These are phyloP conservation scores for Aphanomyces euteiches DNA, from an alignment of 352 stramenopile species.

Conservation along the genomic window DNA sequence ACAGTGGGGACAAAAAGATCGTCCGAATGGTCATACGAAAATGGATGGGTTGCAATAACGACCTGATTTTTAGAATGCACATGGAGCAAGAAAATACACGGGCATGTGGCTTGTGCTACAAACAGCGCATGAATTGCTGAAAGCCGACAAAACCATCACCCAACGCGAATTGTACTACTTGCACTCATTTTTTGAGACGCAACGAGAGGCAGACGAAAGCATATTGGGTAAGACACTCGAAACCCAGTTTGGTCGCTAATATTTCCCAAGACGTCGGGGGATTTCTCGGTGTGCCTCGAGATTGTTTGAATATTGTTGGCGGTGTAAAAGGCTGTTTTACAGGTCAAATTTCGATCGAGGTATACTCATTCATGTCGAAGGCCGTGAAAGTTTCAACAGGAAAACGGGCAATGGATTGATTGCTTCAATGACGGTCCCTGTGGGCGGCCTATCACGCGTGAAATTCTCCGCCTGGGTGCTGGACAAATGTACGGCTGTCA, in stretches of 20 bases:
- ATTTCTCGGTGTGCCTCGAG: slow-evolving; percentile 63
- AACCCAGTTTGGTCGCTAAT: not conserved
- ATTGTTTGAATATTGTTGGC: slow-evolving; percentile 76
- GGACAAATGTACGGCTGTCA: slow-evolving; percentile 44
- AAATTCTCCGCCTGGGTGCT: slow-evolving; percentile 54
- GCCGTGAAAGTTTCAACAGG: slow-evolving; percentile 33
- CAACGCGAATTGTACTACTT: slow-evolving; percentile 85
- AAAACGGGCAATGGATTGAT: slow-evolving; percentile 50
- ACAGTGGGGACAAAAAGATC: slow-evolving; percentile 52
- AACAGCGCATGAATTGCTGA: slow-evolving; percentile 62
- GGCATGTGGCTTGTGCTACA: slow-evolving; percentile 79
- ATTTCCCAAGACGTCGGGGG: slow-evolving; percentile 52
- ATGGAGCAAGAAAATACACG: slow-evolving; percentile 73
- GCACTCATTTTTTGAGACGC: slow-evolving; percentile 75
- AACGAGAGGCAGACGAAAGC: slow-evolving; percentile 76
- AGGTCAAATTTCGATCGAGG: slow-evolving; percentile 50
- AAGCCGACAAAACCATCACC: slow-evolving; percentile 74
- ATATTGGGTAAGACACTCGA: slow-evolving; percentile 54
- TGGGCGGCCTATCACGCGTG: slow-evolving; percentile 71
- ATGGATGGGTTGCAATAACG: too few relatives aligned
- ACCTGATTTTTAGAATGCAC: slow-evolving; percentile 43
- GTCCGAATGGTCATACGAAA: slow-evolving; percentile 50
- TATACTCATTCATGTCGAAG: slow-evolving; percentile 27
- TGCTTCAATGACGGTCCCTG: slow-evolving; percentile 45
- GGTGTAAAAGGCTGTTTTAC: slow-evolving; percentile 76